Base-by-base conservation (phyloP, 345 rosid species). In the Hevea brasiliensis region DNA sequence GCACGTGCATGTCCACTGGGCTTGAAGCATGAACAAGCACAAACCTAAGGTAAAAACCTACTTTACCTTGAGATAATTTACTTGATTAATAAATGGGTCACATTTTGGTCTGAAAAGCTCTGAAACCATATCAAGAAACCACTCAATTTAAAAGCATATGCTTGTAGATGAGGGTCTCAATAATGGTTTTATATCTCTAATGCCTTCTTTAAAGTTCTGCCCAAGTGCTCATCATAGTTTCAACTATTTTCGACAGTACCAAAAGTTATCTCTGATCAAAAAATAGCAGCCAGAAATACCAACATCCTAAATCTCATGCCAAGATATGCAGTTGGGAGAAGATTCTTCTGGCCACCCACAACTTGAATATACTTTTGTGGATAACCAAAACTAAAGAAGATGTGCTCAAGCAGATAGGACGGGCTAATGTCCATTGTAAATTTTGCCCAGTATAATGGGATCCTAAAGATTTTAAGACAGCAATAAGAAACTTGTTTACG, bases 221-320 rank as follows among this genome's bases (percentile, higher is more conserved):
- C 68, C 54, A 65, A 44, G 15, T 23, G 23, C 32, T 10, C 20
- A 65, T 23, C 53, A 47, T 13, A 61, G 63, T 56, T 56, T 57
- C 18, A 23, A 62, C 24, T 8, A 42, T 35, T 2, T 4, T 40
- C n/a, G 10, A 8, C 44, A 44, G 23, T 60, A 35, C 15, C 61
- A 48, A 26, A 17, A 18, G 45, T 26, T n/a, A 64, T 50, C 24
- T 23, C 41, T 23, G 1, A 11, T 50, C 47, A 62, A 42, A 20
- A 37, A 60, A 5, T 10, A 18, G n/a, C 53, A 48, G 42, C 48
- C 35, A 32, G 14, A 61, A 29, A 37, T 35, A 68, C 20, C 41
- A 66, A 48, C 61, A 37, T 56, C 21, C 60, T 69, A 56, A 23
- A 21, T 42, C 66, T 26, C 37, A 15, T 50, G n/a, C 54, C 54